Evolutionary conservation across 768 basidiomycete species (phyloP).

Genomic region (Leucosporidium yakuticum): DNA sequence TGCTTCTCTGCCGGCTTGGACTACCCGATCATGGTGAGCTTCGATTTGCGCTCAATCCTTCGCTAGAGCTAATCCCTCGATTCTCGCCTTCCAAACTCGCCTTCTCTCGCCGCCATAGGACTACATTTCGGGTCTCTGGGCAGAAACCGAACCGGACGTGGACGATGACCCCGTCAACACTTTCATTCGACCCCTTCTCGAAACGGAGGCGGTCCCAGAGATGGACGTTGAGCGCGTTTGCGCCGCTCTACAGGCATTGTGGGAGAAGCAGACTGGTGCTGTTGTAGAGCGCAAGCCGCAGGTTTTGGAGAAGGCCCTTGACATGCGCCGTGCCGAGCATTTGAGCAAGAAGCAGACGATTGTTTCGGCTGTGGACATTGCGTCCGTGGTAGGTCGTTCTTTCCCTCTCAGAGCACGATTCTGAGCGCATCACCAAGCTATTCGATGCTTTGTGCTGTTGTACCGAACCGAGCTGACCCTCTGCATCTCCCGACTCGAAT

Average conservation of each 20-base stretch:
- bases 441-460: no score
- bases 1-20: neutral
- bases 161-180: conserved; percentile 23
- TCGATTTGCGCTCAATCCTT: no score
- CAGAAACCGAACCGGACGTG: conserved; percentile 4
- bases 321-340: conserved; percentile 30
- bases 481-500: neutral
- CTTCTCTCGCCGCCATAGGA: neutral
- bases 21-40: neutral
- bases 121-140: neutral
- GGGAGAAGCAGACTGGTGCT: conserved; percentile 22
- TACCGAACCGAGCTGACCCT: neutral
- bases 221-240: conserved; percentile 29
- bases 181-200: conserved; percentile 33
- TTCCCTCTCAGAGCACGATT: neutral
- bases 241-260: conserved; percentile 10
- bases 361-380: conserved; percentile 33
- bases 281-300: conserved; percentile 10
- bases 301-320: conserved; percentile 29
- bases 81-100: neutral
- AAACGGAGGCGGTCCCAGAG: conserved; percentile 16
- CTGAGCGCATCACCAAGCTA: neutral
- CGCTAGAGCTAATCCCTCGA: neutral
- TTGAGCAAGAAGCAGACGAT: conserved; percentile 26
- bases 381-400: conserved; percentile 22